These are phyloP conservation scores for Syzygium syzygioides DNA, from an alignment of 441 rosid species.

Conservation along the genomic window DNA sequence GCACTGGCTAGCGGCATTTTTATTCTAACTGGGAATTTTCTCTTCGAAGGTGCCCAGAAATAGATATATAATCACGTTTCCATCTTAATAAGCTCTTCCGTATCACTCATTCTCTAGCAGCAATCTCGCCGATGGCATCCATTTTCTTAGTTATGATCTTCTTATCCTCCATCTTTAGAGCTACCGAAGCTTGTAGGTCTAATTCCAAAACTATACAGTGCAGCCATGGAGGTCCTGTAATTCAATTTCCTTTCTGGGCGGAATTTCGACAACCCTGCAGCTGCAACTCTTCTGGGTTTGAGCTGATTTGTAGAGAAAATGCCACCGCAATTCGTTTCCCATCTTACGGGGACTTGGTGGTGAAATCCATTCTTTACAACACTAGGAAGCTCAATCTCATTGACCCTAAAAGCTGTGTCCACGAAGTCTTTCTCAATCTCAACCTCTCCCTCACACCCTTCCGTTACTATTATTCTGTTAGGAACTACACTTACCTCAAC, in stretches of 20 bases:
- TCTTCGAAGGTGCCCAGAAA: background rate
- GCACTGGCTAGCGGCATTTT: background rate
- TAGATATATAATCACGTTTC: background rate
- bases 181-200: conserved; percentile 6
- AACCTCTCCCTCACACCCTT: conserved; percentile 45
- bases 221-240: conserved; percentile 16
- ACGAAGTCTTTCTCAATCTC: conserved; percentile 47
- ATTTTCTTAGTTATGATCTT: conserved; percentile 15
- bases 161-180: conserved; percentile 1
- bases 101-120: background rate
- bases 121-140: background rate
- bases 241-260: conserved; percentile 37
- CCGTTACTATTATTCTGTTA: conserved; percentile 30
- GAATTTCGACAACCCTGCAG: conserved; percentile 12
- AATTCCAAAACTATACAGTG: conserved; percentile 17
- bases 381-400: conserved; percentile 26
- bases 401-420: conserved; percentile 49
- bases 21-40: background rate
- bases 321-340: conserved; percentile 42
- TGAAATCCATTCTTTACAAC: conserved; percentile 37
- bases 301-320: conserved; percentile 35
- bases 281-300: conserved; percentile 27
- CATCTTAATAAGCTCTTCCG: background rate
- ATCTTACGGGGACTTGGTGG: conserved; percentile 31
- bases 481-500: conserved; percentile 44